Evolutionary conservation across 1,139 yeast genomes (phyloP), one percentile per base, ranked within the genome.

Genomic region (Diutina sp.): DNA sequence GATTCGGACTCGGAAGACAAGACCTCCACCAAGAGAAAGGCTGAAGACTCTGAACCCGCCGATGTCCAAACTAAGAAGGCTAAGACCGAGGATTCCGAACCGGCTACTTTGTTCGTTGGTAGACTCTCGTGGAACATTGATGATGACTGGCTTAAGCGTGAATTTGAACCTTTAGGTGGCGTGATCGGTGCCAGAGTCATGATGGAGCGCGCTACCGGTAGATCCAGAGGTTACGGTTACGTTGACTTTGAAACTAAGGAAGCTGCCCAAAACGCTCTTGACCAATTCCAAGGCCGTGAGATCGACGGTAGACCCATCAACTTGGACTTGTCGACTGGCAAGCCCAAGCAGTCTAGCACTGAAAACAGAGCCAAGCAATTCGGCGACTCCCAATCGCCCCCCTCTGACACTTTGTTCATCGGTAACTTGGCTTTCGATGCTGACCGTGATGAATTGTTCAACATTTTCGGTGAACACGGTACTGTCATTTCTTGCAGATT

Each of bases 191-290:
- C 98, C 63, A 87, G 99, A 77, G 97, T 93, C 64, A 88, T 93
- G 69, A 84, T 85, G 75, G 98, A 93, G 74, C 86, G 95, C 76
- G 87, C 85, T 62, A 80, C 95, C 58, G 97, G 96, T 65, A 88
- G 89, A 76, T 89, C 97, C 57, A 86, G 95, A 80, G 99, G 99
- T 71, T 93, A 87, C 79, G 99, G 99, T 67, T 93, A 93, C 76
- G 97, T 93, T 72, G 99, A 93, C 71, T 93, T 93, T 69, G 90
- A 84, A 65, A 73, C 79, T 66, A 83, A 82, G 66, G 80, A 82
- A 51, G 78, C 77, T 60, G 99, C 98, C 63, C 91, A 89, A 72
- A 85, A 85, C 73, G 98, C 99, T n/a, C 75, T 91, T 62, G 77
- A 77, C 61, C 89, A 85, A 70, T 81, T 79, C 82, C 96, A 90